These are phyloP conservation scores for Mimosa bimucronata DNA, from an alignment of 306 rosid genomes.

Conservation along the genomic window DNA sequence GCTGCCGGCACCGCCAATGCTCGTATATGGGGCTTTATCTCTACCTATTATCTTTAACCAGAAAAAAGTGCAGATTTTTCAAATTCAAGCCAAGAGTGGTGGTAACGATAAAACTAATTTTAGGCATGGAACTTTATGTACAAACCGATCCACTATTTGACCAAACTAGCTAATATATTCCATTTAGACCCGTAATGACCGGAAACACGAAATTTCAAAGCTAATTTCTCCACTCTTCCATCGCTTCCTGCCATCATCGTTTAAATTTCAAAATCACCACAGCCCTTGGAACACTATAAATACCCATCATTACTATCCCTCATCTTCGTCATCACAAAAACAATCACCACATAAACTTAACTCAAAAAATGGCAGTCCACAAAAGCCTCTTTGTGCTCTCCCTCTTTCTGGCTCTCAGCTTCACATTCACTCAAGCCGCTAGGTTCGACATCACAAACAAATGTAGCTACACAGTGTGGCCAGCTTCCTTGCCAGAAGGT, in stretches of 20 bases:
- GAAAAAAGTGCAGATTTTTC: neutral
- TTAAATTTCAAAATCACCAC: neutral
- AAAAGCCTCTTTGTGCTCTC: neutral
- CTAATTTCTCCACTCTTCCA: neutral
- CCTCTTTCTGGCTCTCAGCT: neutral
- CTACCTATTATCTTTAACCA: neutral
- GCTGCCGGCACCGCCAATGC: too few relatives aligned
- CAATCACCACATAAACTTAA: neutral
- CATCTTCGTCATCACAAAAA: neutral
- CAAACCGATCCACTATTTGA: neutral
- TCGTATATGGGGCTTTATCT: too few relatives aligned
- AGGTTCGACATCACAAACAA: constrained; percentile 41
- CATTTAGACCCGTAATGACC: neutral
- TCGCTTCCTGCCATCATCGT: neutral
- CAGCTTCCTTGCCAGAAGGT: neutral
- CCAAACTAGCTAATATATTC: neutral
- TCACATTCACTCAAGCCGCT: neutral
- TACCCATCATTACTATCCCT: neutral
- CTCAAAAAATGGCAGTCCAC: neutral
- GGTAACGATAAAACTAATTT: neutral
- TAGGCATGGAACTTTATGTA: neutral
- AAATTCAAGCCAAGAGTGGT: neutral
- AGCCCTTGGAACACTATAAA: neutral
- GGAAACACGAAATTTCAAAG: neutral
- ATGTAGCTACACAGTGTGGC: constrained; percentile 37